phyloP scores from a whole-genome alignment of 139 green algal species.

The Ettlia oleoabundans region DNA sequence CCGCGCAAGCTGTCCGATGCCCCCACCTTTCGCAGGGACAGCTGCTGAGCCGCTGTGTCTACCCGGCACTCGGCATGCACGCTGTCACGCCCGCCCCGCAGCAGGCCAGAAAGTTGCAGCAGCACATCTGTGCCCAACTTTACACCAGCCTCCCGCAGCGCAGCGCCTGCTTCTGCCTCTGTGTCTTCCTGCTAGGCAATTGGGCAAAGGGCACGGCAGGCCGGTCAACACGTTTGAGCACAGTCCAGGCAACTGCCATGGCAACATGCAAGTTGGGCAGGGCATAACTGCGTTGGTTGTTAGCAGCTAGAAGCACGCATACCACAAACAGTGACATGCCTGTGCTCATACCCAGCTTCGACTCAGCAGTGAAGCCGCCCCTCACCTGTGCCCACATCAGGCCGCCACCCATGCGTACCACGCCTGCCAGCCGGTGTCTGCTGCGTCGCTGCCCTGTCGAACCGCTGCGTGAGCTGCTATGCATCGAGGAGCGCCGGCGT shows the following conservation, averaged over 20 bases:
- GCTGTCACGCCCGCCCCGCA: conserved; percentile 35
- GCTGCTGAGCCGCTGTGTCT: not conserved
- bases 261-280: not conserved
- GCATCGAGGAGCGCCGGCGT: not conserved
- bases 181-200: conserved; percentile 17
- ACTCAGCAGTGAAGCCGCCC: not conserved
- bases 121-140: conserved; percentile 34
- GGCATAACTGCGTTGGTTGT: no score
- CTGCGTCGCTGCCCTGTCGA: not conserved
- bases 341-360: no score
- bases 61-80: conserved; percentile 37
- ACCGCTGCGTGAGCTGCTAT: not conserved
- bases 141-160: conserved; percentile 22
- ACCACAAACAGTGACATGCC: no score
- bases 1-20: not conserved
- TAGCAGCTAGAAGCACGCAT: no score
- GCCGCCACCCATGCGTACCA: conserved; percentile 32
- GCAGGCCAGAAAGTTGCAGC: conserved; percentile 15
- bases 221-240: no score
- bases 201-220: no score
- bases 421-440: conserved; percentile 5
- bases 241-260: no score
- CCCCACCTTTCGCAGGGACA: conserved; percentile 38
- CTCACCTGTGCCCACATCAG: conserved; percentile 49
- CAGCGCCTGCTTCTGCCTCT: not conserved